Evolutionary conservation across 2,329 filamentous ascomycete genomes (phyloP).

Genomic region (Nemania sp.): DNA sequence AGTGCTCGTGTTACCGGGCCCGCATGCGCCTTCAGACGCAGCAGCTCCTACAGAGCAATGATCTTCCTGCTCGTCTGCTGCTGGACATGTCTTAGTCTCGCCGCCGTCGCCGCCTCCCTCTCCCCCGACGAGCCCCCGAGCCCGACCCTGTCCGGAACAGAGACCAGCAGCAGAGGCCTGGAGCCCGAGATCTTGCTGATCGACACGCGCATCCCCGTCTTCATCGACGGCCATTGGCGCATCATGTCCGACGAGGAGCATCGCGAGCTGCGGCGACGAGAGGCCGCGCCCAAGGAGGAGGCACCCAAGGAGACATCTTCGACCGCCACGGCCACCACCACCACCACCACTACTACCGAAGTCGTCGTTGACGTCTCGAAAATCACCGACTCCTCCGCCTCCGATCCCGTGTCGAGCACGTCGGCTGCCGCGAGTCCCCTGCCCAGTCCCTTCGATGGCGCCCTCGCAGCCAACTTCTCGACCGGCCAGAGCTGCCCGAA

Average conservation of each 20-base stretch:
- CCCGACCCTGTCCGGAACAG: slow-evolving; percentile 3
- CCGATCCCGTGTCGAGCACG: slow-evolving; percentile 32
- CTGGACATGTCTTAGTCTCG: slow-evolving; percentile 35
- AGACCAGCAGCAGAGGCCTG: slow-evolving; percentile 26
- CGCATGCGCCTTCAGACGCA: slow-evolving; percentile 8
- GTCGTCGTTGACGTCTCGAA: slow-evolving; percentile 40
- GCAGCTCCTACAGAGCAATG: slow-evolving; percentile 38
- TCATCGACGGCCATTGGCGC: slow-evolving; percentile 44
- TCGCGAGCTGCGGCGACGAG: slow-evolving; percentile 36
- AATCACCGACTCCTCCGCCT: slow-evolving; percentile 30
- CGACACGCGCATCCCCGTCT: slow-evolving; percentile 44
- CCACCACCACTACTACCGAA: slow-evolving; percentile 38
- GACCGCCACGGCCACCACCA: too few species aligned
- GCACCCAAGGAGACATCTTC: slow-evolving; percentile 3
- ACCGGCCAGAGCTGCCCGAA: slow-evolving; percentile 59
- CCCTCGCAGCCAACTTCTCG: slow-evolving; percentile 65
- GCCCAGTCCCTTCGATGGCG: slow-evolving; percentile 70
- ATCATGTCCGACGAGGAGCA: slow-evolving; percentile 45
- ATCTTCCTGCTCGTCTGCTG: slow-evolving; percentile 41
- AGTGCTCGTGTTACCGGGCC: slow-evolving; percentile 8
- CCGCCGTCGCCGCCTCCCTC: slow-evolving; percentile 29
- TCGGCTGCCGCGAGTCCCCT: slow-evolving; percentile 46
- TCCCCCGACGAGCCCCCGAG: slow-evolving; percentile 33
- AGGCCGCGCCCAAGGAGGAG: slow-evolving; percentile 13
- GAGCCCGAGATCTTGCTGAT: slow-evolving; percentile 36